phyloP scores from a whole-genome alignment of 257 asterid genomes.

The Solanum pinnatisectum region DNA sequence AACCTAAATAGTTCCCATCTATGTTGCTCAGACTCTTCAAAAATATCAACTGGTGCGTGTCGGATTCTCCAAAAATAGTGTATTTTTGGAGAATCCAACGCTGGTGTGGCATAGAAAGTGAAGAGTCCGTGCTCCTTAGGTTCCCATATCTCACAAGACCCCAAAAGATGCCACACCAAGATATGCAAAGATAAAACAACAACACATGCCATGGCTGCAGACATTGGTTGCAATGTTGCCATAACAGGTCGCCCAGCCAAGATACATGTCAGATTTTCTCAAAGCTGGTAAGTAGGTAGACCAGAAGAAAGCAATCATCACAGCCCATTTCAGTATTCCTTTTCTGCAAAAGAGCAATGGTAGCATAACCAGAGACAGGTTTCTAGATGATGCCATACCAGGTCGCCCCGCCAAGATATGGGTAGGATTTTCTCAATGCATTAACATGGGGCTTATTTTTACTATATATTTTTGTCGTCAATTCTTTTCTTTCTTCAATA shows the following conservation, averaged over 20 bases:
- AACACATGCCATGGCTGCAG: neutral
- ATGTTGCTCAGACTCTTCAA: too few species aligned
- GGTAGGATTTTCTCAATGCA: neutral
- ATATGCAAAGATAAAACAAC: neutral
- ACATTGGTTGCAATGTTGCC: neutral
- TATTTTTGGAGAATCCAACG: too few species aligned
- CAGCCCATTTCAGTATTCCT: neutral
- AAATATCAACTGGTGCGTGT: too few species aligned
- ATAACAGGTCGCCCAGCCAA: conserved; percentile 12
- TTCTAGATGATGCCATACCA: neutral
- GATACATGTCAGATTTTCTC: conserved; percentile 9
- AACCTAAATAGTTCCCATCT: neutral
- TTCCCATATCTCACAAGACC: neutral
- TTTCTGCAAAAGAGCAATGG: neutral
- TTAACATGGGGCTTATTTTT: neutral
- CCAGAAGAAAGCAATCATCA: conserved; percentile 10
- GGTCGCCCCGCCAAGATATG: conserved; percentile 15
- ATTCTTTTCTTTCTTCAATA: neutral
- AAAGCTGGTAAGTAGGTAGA: neutral
- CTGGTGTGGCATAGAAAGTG: too few species aligned
- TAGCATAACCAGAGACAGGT: neutral
- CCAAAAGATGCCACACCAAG: neutral
- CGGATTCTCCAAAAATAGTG: too few species aligned
- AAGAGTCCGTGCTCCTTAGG: neutral
- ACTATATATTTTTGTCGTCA: neutral